Evolutionary conservation across 1,284 basidiomycete genomes (phyloP).

Genomic region (Chondrostereum purpureum): DNA sequence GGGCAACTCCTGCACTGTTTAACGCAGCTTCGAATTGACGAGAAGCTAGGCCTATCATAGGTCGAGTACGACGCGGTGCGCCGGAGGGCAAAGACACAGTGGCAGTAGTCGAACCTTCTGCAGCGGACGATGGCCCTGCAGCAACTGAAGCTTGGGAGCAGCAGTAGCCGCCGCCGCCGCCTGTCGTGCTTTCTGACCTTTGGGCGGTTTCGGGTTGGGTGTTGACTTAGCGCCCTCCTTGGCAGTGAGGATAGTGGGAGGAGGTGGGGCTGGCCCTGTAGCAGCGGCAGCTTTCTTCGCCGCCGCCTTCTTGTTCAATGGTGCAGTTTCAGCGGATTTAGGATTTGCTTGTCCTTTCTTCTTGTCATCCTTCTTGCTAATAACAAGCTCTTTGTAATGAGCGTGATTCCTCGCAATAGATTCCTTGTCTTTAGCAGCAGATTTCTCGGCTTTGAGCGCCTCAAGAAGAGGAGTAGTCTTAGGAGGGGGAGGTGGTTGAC

Average conservation of each 20-base stretch:
- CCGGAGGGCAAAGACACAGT: conserved; percentile 14
- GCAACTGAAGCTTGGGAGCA: conserved; percentile 1
- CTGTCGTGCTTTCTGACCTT: conserved; percentile 1
- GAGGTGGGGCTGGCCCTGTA: conserved; percentile 10
- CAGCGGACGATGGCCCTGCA: neutral
- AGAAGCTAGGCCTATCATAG: conserved; percentile 51
- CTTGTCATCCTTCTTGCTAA: conserved; percentile 48
- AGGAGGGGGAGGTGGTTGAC: conserved; percentile 49
- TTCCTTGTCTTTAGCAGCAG: conserved; percentile 65
- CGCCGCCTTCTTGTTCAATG: conserved; percentile 32
- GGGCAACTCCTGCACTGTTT: conserved; percentile 43
- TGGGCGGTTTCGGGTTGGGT: no score
- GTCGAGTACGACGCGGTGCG: conserved; percentile 37
- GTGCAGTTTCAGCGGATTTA: conserved; percentile 8
- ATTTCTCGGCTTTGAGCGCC: conserved; percentile 77
- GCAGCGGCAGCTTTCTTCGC: conserved; percentile 32
- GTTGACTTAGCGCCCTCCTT: neutral
- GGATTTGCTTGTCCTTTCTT: conserved; percentile 30
- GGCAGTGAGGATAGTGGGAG: conserved; percentile 15
- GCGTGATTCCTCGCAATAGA: conserved; percentile 61
- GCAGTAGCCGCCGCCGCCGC: neutral
- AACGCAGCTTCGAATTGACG: conserved; percentile 63
- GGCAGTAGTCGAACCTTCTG: conserved; percentile 3
- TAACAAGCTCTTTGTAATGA: conserved; percentile 50
- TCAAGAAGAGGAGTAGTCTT: conserved; percentile 86